Evolutionary conservation across 2,329 filamentous ascomycete species (phyloP).

Genomic region (Aspergillus hiratsukae): DNA sequence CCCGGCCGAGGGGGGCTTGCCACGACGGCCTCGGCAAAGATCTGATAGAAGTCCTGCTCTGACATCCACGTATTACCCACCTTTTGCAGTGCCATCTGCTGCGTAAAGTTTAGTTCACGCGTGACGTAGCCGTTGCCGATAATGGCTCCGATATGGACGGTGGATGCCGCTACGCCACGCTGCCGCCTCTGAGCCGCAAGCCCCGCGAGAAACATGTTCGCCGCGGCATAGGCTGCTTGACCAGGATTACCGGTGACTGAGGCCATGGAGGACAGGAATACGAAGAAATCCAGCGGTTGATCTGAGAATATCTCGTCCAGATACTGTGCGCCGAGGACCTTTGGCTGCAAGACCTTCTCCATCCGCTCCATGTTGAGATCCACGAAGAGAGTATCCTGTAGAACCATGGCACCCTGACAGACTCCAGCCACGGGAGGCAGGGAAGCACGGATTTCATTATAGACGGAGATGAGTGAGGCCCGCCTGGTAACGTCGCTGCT

Average conservation of each 20-base stretch:
- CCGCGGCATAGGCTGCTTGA: too few species aligned
- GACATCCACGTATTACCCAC: too few species aligned
- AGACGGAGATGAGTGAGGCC: constrained; percentile 17
- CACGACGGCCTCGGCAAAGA: too few species aligned
- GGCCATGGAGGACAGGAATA: constrained; percentile 31
- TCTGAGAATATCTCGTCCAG: constrained; percentile 18
- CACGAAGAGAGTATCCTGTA: constrained; percentile 30
- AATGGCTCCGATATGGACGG: too few species aligned
- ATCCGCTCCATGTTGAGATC: constrained; percentile 30
- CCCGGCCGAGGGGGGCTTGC: too few species aligned
- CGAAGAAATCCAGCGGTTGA: constrained; percentile 34
- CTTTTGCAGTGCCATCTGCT: too few species aligned
- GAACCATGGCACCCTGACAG: constrained; percentile 29
- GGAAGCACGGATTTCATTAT: constrained; percentile 19
- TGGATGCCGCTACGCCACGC: too few species aligned
- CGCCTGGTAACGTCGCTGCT: not conserved
- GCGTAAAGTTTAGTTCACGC: too few species aligned
- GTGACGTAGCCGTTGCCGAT: too few species aligned
- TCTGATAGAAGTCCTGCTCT: too few species aligned
- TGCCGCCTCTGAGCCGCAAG: too few species aligned
- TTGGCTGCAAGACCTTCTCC: constrained; percentile 29
- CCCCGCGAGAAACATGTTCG: too few species aligned
- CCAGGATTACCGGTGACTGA: constrained; percentile 20
- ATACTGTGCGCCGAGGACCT: constrained; percentile 32
- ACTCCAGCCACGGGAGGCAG: constrained; percentile 38